These are phyloP conservation scores for Colletotrichum sp. DNA, from an alignment of 2,329 filamentous ascomycete genomes.

Conservation along the genomic window DNA sequence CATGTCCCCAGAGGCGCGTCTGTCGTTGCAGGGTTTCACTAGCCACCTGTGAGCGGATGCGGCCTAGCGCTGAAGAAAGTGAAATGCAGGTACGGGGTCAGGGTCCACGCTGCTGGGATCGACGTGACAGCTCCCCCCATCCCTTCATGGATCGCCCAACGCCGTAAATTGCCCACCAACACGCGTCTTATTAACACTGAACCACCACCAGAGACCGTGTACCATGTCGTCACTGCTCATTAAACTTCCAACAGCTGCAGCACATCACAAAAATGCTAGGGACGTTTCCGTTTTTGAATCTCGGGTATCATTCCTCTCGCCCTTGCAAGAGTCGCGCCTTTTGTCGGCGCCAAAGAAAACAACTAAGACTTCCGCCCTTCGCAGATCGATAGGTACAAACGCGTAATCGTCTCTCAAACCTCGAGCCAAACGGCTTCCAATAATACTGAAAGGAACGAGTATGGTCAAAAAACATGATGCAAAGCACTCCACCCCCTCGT, in stretches of 20 bases:
- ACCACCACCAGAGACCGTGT: neutral
- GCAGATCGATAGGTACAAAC: neutral
- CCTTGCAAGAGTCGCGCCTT: constrained; percentile 5
- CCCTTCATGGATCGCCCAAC: neutral
- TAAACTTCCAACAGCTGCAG: neutral
- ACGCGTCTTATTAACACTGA: neutral
- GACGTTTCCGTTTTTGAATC: neutral
- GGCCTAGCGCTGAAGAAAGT: constrained; percentile 18
- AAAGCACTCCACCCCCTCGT: neutral
- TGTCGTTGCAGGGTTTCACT: constrained; percentile 3
- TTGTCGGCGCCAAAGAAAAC: constrained; percentile 1
- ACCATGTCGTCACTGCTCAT: neutral
- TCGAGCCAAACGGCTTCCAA: neutral
- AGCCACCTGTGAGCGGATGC: constrained; percentile 2
- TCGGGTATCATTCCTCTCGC: constrained; percentile 22
- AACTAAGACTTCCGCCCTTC: neutral
- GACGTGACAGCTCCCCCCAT: constrained; percentile 4
- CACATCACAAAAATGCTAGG: neutral
- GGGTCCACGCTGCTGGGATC: constrained; percentile 16
- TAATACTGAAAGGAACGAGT: neutral
- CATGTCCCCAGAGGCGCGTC: constrained; percentile 19
- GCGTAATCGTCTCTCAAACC: neutral
- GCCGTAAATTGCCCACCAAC: neutral
- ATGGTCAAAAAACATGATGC: neutral
- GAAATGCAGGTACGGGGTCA: constrained; percentile 16